Evolutionary conservation across 2,329 filamentous ascomycete genomes (phyloP).

Genomic region (Fusarium robinianum): DNA sequence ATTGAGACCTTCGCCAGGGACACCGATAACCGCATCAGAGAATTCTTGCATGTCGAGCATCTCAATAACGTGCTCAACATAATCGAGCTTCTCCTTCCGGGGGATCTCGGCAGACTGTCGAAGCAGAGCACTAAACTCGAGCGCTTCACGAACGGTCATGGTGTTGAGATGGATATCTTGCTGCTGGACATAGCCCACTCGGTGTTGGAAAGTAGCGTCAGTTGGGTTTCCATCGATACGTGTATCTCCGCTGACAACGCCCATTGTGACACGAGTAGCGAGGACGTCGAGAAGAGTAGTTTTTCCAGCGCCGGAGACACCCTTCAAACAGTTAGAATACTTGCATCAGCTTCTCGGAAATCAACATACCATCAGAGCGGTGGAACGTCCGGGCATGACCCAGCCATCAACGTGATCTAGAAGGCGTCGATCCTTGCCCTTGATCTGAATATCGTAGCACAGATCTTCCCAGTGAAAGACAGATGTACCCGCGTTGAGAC

Average conservation of each 20-base stretch:
- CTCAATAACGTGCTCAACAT: conserved; percentile 39
- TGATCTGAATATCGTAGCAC: conserved; percentile 66
- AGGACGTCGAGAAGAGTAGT: conserved; percentile 76
- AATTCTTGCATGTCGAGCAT: conserved; percentile 59
- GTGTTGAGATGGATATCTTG: conserved; percentile 73
- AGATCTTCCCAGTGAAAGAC: conserved; percentile 74
- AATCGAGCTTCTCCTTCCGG: conserved; percentile 32
- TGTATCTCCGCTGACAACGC: conserved; percentile 72
- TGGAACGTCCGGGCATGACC: conserved; percentile 76
- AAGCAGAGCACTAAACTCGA: conserved; percentile 67
- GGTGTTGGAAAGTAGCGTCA: conserved; percentile 67
- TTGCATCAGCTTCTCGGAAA: not conserved
- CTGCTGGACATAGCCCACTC: conserved; percentile 73
- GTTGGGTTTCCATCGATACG: conserved; percentile 68
- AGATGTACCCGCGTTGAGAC: conserved; percentile 20
- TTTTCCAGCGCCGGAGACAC: conserved; percentile 75
- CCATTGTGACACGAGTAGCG: conserved; percentile 74
- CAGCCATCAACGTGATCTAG: conserved; percentile 75
- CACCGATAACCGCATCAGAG: conserved; percentile 63
- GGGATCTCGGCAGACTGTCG: conserved; percentile 65
- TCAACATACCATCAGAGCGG: conserved; percentile 68
- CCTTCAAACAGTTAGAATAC: conserved; percentile 37
- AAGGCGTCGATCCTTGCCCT: conserved; percentile 65
- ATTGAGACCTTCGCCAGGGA: conserved; percentile 58
- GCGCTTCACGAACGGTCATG: conserved; percentile 58